Evolutionary conservation across 148 eudicot species (phyloP).

Genomic region (Rhododendron ovatum): DNA sequence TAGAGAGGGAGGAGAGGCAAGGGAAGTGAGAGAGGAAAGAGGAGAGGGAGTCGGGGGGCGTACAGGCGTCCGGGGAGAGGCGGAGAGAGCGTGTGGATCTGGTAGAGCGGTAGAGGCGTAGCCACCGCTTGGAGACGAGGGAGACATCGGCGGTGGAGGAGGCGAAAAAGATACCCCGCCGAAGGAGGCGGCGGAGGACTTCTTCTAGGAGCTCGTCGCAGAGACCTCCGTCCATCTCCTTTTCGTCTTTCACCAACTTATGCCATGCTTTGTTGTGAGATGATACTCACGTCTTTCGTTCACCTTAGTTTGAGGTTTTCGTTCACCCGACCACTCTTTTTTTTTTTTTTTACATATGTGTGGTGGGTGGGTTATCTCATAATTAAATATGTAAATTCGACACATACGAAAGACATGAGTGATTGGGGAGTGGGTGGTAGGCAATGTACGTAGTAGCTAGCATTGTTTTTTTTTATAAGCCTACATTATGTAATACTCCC

Average conservation of each 20-base stretch:
- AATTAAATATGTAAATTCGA: too few relatives aligned
- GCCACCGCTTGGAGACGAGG: conserved; percentile 62
- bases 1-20: background rate
- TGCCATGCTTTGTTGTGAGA: too few relatives aligned
- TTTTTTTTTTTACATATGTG: too few relatives aligned
- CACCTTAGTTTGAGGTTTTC: too few relatives aligned
- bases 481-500: background rate
- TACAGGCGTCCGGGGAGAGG: conserved; percentile 14
- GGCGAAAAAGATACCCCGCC: background rate
- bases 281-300: too few relatives aligned
- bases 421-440: too few relatives aligned
- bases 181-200: conserved; percentile 54
- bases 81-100: conserved; percentile 36
- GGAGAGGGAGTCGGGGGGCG: conserved; percentile 15
- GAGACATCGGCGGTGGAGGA: conserved; percentile 21
- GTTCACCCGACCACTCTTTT: too few relatives aligned
- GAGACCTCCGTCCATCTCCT: conserved; percentile 42
- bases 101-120: conserved; percentile 53
- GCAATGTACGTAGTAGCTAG: too few relatives aligned
- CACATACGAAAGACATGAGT: too few relatives aligned
- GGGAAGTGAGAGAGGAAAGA: conserved; percentile 18
- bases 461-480: background rate
- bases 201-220: conserved; percentile 63
- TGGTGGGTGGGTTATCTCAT: too few relatives aligned
- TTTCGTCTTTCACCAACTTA: too few relatives aligned